phyloP scores from a whole-genome alignment of 1,284 basidiomycete species.

The Ustilago shanxiensis region DNA sequence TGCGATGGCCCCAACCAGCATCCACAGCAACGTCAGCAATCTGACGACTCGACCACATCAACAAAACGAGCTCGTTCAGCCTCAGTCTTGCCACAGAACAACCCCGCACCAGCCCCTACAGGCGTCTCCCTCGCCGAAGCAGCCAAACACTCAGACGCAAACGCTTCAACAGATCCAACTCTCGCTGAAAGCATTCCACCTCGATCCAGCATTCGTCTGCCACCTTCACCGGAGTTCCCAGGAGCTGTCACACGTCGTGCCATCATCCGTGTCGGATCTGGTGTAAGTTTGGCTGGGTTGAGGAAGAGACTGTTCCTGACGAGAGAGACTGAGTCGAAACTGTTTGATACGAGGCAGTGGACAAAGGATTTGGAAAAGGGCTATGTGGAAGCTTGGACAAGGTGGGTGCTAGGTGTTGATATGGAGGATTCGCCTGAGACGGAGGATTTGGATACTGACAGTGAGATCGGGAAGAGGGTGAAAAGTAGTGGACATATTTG shows the following conservation, averaged over 20 bases:
- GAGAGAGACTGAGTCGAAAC: conserved; percentile 72
- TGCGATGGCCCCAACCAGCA: not conserved
- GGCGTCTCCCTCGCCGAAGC: conserved; percentile 47
- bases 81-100: conserved; percentile 15
- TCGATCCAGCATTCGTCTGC: conserved; percentile 29
- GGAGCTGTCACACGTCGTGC: conserved; percentile 47
- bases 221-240: conserved; percentile 28
- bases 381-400: conserved; percentile 74
- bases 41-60: not conserved
- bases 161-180: conserved; percentile 13
- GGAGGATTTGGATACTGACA: conserved; percentile 28
- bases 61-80: conserved; percentile 24
- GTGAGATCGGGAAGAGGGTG: conserved; percentile 5
- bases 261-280: not conserved
- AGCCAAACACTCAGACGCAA: conserved; percentile 34
- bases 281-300: conserved; percentile 40
- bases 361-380: conserved; percentile 75
- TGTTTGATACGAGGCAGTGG: conserved; percentile 77
- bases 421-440: conserved; percentile 72
- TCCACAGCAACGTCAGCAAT: not conserved
- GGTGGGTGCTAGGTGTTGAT: conserved; percentile 75
- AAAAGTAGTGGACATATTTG: conserved; percentile 54
- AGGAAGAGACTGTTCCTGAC: conserved; percentile 72
- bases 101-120: conserved; percentile 45
- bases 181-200: conserved; percentile 32